These are phyloP conservation scores for Aspergillus haitiensis DNA, from an alignment of 495 filamentous ascomycete genomes.

Conservation along the genomic window DNA sequence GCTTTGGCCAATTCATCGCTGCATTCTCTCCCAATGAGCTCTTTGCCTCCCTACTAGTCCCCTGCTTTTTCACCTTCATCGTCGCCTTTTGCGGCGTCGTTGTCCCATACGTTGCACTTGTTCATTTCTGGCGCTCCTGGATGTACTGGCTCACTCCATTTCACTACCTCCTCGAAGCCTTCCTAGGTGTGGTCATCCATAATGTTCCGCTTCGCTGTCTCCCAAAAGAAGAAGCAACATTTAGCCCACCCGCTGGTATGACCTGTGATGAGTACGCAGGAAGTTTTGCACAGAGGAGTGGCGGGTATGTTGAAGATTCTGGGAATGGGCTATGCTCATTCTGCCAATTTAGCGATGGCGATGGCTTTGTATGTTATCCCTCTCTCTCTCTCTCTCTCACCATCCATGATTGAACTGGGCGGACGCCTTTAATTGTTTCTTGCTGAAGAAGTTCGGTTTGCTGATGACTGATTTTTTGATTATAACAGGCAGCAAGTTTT, in stretches of 20 bases:
- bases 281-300: slow-evolving; percentile 41
- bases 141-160: slow-evolving; percentile 69
- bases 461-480: slow-evolving; percentile 20
- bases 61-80: slow-evolving; percentile 63
- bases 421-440: neutral
- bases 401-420: neutral
- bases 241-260: slow-evolving; percentile 51
- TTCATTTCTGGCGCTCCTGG: slow-evolving; percentile 64
- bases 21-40: slow-evolving; percentile 71
- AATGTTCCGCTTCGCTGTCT: slow-evolving; percentile 56
- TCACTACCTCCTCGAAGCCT: slow-evolving; percentile 59
- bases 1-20: slow-evolving; percentile 75
- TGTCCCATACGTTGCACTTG: slow-evolving; percentile 55
- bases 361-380: slow-evolving; percentile 51
- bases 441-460: neutral
- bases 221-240: slow-evolving; percentile 56
- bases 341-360: slow-evolving; percentile 59
- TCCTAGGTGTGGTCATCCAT: slow-evolving; percentile 56
- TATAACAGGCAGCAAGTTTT: slow-evolving; percentile 42
- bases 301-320: slow-evolving; percentile 53
- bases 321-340: slow-evolving; percentile 54
- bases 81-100: slow-evolving; percentile 65
- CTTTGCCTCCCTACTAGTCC: slow-evolving; percentile 67
- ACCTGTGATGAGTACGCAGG: slow-evolving; percentile 55
- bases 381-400: neutral